Conservation (phyloP, 2,329 filamentous ascomycete genomes). For the Ophiostoma sp. region DNA sequence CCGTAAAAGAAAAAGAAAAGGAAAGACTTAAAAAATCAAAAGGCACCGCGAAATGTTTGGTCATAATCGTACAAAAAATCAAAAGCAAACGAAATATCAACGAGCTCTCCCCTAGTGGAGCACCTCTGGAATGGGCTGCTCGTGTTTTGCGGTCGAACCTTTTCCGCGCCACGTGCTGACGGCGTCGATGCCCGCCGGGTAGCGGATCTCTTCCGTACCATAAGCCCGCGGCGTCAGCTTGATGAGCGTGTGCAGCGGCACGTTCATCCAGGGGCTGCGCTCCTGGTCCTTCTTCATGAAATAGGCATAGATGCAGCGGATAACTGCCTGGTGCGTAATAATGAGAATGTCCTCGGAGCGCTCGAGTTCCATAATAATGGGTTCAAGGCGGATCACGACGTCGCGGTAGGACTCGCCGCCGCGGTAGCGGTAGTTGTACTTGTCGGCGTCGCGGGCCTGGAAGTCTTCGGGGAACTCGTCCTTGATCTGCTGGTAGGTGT, state of each 20-base stretch:
- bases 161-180: conserved; percentile 97
- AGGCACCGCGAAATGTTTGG: background rate
- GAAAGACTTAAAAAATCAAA: background rate
- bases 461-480: conserved; percentile 92
- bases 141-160: conserved; percentile 87
- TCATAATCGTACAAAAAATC: conserved; percentile 24
- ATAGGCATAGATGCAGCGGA: conserved; percentile 97
- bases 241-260: conserved; percentile 93
- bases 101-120: conserved; percentile 25
- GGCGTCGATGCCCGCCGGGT: conserved; percentile 88
- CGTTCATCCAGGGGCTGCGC: conserved; percentile 96
- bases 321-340: conserved; percentile 93
- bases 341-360: conserved; percentile 96
- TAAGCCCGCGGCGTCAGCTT: conserved; percentile 95
- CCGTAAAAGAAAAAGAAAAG: background rate
- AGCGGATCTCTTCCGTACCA: conserved; percentile 83
- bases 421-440: conserved; percentile 99
- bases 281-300: conserved; percentile 97
- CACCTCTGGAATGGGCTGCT: conserved; percentile 52
- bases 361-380: conserved; percentile 99
- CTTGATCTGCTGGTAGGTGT: conserved; percentile 95
- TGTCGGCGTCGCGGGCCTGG: conserved; percentile 91
- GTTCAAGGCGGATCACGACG: conserved; percentile 94
- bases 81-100: background rate
- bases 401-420: conserved; percentile 95